A percentile compares a stretch with the other conserved stretches of the same genome.
phyloP scores from a whole-genome alignment of 192 early-diverging fungal species.

The Backusella liffmaniae region DNA sequence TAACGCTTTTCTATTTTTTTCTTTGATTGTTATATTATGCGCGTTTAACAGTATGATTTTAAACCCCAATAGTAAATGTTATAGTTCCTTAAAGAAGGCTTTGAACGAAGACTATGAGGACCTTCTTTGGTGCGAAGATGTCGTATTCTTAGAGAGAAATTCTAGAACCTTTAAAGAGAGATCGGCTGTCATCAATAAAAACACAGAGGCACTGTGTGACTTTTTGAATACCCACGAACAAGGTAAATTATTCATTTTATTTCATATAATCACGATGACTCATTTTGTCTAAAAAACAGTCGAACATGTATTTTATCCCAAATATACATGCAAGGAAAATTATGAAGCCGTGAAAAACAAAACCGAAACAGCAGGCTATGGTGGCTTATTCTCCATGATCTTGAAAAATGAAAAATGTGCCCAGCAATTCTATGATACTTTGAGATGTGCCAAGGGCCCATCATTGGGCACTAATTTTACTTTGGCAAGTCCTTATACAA shows the following conservation, averaged over 20 bases:
- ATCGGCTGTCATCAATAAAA: slow-evolving; percentile 73
- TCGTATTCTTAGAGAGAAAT: slow-evolving; percentile 95
- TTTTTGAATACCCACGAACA: slow-evolving; percentile 65
- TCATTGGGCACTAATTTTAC: slow-evolving; percentile 98
- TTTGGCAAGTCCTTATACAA: slow-evolving; percentile 89
- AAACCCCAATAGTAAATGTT: slow-evolving; percentile 66
- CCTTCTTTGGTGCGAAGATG: slow-evolving; percentile 86
- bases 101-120: slow-evolving; percentile 75
- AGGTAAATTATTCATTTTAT: slow-evolving; percentile 42
- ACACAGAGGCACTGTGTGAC: slow-evolving; percentile 77
- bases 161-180: slow-evolving; percentile 82
- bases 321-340: slow-evolving; percentile 65
- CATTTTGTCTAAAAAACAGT: slow-evolving; percentile 46
- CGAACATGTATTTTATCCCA: slow-evolving; percentile 78
- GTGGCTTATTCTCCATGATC: slow-evolving; percentile 84
- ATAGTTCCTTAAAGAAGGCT: slow-evolving; percentile 52
- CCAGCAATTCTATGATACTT: slow-evolving; percentile 76
- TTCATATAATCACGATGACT: background rate
- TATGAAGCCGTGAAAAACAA: slow-evolving; percentile 66
- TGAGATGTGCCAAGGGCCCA: slow-evolving; percentile 88
- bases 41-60: slow-evolving; percentile 56
- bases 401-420: slow-evolving; percentile 57
- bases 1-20: background rate
- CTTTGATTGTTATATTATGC: background rate
- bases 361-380: slow-evolving; percentile 65